Conservation (phyloP, 2,329 filamentous ascomycete genomes). For the Fusarium veterinarium region DNA sequence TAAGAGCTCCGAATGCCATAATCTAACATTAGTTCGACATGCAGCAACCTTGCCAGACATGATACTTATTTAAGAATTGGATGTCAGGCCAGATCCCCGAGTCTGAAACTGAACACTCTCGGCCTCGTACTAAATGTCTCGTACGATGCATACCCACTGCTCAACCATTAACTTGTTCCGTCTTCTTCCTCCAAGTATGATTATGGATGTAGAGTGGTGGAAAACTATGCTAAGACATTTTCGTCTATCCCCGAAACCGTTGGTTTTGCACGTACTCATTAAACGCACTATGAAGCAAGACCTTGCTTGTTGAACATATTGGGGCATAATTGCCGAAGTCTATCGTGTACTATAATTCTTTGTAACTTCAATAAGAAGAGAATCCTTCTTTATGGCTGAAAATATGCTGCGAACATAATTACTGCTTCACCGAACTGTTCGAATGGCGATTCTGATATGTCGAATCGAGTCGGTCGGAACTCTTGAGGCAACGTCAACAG, state of each 20-base stretch:
- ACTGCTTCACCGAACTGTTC: background rate
- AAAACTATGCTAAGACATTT: background rate
- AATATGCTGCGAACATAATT: background rate
- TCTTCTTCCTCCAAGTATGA: slow-evolving; percentile 7
- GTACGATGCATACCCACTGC: slow-evolving; percentile 38
- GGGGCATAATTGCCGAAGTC: slow-evolving; percentile 3
- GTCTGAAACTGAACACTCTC: slow-evolving; percentile 15
- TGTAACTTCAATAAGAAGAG: background rate
- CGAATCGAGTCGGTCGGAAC: background rate
- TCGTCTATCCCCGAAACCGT: background rate
- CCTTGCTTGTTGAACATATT: background rate
- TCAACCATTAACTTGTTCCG: slow-evolving; percentile 14
- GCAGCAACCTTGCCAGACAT: background rate
- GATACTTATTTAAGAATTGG: background rate
- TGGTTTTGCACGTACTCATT: background rate
- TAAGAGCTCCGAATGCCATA: background rate
- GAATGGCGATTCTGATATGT: background rate
- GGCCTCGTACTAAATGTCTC: slow-evolving; percentile 17
- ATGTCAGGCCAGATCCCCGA: slow-evolving; percentile 5
- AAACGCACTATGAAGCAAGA: slow-evolving; percentile 4
- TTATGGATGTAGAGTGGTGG: background rate
- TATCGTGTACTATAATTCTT: background rate
- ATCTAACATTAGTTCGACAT: background rate
- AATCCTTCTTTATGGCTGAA: background rate
- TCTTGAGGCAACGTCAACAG: background rate